Percentiles rank a stretch among this genome's conserved stretches.
phyloP scores from a whole-genome alignment of 805 yeast species.

The Monosporozyma aerobia region DNA sequence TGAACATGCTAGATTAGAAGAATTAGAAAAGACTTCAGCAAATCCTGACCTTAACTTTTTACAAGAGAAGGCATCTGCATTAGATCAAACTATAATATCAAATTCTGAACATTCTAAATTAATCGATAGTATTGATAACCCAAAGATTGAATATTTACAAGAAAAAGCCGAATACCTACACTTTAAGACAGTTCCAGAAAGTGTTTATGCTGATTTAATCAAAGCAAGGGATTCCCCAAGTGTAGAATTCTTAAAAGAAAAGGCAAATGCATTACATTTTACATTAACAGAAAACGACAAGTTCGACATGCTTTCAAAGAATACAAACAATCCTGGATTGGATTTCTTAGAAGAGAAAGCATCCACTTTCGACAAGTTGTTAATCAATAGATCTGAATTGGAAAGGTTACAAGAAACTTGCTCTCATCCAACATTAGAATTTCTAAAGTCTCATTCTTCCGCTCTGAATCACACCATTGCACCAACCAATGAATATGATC shows the following conservation, averaged over 20 bases:
- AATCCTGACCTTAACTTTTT: slow-evolving; percentile 8
- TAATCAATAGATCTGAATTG: background rate
- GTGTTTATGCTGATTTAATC: background rate
- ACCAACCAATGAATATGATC: background rate
- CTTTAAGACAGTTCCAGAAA: background rate
- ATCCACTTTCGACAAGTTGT: background rate
- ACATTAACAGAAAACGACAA: background rate
- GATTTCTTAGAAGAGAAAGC: background rate
- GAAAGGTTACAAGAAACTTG: background rate
- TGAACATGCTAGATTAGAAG: slow-evolving; percentile 6
- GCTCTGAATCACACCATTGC: background rate
- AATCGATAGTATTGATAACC: slow-evolving; percentile 6
- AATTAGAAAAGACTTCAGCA: slow-evolving; percentile 8
- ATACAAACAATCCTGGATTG: background rate
- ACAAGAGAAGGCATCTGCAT: slow-evolving; percentile 7
- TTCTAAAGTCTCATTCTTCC: slow-evolving; percentile 7
- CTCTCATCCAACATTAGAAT: slow-evolving; percentile 9
- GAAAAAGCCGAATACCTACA: background rate
- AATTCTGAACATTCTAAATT: slow-evolving; percentile 7
- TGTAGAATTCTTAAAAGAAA: slow-evolving; percentile 5
- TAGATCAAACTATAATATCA: slow-evolving; percentile 21
- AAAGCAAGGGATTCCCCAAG: background rate
- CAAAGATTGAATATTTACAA: slow-evolving; percentile 14
- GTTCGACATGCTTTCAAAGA: slow-evolving; percentile 2
- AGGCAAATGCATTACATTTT: slow-evolving; percentile 5